Evolutionary conservation across 1,139 yeast genomes (phyloP).

Genomic region (Blastobotrys capitulatus): DNA sequence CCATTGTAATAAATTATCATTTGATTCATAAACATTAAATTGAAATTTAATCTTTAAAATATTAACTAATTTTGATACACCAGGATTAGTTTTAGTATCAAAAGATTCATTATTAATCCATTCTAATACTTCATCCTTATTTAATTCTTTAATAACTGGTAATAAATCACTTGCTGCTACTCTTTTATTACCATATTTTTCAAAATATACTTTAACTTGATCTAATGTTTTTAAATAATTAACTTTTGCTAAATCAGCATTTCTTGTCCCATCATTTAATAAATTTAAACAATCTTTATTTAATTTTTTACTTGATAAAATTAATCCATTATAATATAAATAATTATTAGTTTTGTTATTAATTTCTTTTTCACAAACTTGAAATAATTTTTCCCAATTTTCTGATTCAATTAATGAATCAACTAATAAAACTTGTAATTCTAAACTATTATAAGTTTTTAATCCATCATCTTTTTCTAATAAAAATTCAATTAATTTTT

Average conservation of each 20-base stretch:
- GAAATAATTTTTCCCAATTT: constrained; percentile 41
- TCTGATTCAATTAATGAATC: constrained; percentile 39
- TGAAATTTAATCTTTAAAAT: constrained; percentile 42
- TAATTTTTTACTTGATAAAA: constrained; percentile 41
- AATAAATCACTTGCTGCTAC: constrained; percentile 59
- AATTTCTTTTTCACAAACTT: constrained; percentile 26
- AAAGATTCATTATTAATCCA: constrained; percentile 12
- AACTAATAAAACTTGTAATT: constrained; percentile 49
- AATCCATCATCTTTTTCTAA: constrained; percentile 23
- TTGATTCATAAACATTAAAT: constrained; percentile 17
- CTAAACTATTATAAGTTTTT: constrained; percentile 47
- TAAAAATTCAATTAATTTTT: constrained; percentile 34
- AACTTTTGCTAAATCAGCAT: constrained; percentile 50
- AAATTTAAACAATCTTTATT: constrained; percentile 29
- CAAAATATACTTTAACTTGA: constrained; percentile 41
- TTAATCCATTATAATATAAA: constrained; percentile 36
- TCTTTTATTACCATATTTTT: constrained; percentile 43
- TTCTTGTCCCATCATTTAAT: constrained; percentile 41
- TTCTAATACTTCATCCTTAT: background rate
- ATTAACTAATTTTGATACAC: constrained; percentile 44
- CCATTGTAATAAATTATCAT: constrained; percentile 28
- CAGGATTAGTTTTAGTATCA: constrained; percentile 21
- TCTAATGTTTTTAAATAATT: constrained; percentile 31
- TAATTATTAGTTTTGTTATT: constrained; percentile 23
- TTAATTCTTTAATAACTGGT: constrained; percentile 27